Percentiles rank a stretch among this genome's conserved stretches.
phyloP scores from a whole-genome alignment of 768 basidiomycete species.

The Tremella mesenterica region DNA sequence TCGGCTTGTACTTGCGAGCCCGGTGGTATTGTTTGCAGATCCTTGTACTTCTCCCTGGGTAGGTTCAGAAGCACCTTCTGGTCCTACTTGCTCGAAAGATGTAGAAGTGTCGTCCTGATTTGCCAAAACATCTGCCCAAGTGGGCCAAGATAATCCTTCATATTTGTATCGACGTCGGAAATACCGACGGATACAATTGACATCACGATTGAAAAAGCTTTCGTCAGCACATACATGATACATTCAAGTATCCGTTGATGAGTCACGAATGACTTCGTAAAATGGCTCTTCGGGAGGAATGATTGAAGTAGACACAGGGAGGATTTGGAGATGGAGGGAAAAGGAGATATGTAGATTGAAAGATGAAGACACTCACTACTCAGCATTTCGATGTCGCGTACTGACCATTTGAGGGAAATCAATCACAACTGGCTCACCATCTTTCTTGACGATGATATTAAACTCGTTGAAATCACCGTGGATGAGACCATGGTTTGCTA shows the following conservation, averaged over 20 bases:
- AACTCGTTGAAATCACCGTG: constrained; percentile 99
- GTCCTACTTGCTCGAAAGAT: constrained; percentile 4
- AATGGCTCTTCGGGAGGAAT: not conserved
- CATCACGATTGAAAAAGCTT: constrained; percentile 99
- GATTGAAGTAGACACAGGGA: no score
- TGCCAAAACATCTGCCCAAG: constrained; percentile 60
- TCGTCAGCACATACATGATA: no score
- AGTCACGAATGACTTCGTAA: not conserved
- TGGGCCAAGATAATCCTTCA: constrained; percentile 80
- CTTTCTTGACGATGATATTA: constrained; percentile 85
- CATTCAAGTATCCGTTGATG: no score
- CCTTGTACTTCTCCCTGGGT: constrained; percentile 8
- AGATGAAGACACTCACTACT: constrained; percentile 57
- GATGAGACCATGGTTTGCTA: constrained; percentile 88
- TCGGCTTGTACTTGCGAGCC: constrained; percentile 6
- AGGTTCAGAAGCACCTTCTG: constrained; percentile 9
- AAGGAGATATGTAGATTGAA: not conserved
- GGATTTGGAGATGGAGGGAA: no score
- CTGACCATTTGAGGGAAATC: constrained; percentile 99
- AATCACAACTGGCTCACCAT: constrained; percentile 75
- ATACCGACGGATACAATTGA: constrained; percentile 88
- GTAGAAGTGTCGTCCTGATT: constrained; percentile 35
- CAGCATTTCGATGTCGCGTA: constrained; percentile 91
- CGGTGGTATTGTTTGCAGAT: constrained; percentile 4
- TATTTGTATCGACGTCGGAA: constrained; percentile 85